These are phyloP conservation scores for Cystobasidiopsis lactophilus DNA, from an alignment of 768 basidiomycete species.

Conservation along the genomic window DNA sequence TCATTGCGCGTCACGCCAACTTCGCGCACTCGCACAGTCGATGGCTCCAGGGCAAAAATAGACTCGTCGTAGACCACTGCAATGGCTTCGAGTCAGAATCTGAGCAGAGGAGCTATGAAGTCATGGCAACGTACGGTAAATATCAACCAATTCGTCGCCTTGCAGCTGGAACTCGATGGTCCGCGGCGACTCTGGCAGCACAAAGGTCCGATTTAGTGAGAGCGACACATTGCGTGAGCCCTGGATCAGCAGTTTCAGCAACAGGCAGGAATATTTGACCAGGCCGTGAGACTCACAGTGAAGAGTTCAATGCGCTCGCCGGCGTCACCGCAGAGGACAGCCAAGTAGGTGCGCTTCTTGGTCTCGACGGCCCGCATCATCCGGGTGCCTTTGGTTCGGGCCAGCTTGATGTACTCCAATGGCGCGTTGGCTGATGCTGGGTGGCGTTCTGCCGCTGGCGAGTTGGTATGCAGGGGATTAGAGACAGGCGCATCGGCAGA, in stretches of 20 bases:
- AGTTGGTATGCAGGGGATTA: neutral
- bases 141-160: constrained; percentile 77
- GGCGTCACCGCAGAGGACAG: constrained; percentile 74
- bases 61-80: constrained; percentile 62
- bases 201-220: constrained; percentile 58
- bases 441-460: neutral
- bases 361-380: constrained; percentile 76
- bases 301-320: constrained; percentile 87
- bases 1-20: constrained; percentile 76
- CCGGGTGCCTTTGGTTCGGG: constrained; percentile 66
- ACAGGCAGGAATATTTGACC: too few relatives aligned
- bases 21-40: constrained; percentile 80
- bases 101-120: too few relatives aligned
- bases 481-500: too few relatives aligned
- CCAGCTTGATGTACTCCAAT: constrained; percentile 75
- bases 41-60: constrained; percentile 76
- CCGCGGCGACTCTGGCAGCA: constrained; percentile 70
- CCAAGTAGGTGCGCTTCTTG: constrained; percentile 77
- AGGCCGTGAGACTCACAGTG: constrained; percentile 61
- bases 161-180: constrained; percentile 61
- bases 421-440: constrained; percentile 31
- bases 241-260: constrained; percentile 1
- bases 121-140: constrained; percentile 31
- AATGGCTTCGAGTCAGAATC: neutral
- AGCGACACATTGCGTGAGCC: constrained; percentile 39